Evolutionary conservation across 2,329 filamentous ascomycete genomes (phyloP).

Genomic region (Mollisia scopiformis): DNA sequence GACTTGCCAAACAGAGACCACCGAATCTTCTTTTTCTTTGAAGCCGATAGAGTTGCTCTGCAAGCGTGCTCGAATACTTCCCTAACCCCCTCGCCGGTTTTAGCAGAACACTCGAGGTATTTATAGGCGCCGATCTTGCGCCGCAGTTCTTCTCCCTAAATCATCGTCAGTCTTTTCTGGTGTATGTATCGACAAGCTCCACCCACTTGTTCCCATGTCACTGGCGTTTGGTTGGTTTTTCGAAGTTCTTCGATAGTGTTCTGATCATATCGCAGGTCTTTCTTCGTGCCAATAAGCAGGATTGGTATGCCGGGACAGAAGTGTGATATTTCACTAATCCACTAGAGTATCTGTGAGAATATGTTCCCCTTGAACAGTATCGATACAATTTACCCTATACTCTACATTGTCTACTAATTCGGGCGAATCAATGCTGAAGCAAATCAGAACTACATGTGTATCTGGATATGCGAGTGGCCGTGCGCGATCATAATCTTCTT

Average conservation of each 20-base stretch:
- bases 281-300: conserved; percentile 98
- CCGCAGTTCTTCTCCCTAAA: conserved; percentile 87
- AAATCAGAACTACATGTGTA: conserved; percentile 98
- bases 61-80: conserved; percentile 99
- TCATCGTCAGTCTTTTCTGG: neutral
- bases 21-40: conserved; percentile 60
- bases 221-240: conserved; percentile 99
- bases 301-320: conserved; percentile 98
- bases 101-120: conserved; percentile 99
- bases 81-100: conserved; percentile 96
- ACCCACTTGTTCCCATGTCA: conserved; percentile 89
- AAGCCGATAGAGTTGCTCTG: conserved; percentile 85
- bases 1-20: too few relatives aligned
- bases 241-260: conserved; percentile 98
- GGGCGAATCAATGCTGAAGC: conserved; percentile 96
- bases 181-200: neutral
- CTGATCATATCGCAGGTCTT: conserved; percentile 94
- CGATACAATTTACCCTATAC: too few relatives aligned
- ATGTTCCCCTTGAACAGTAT: too few relatives aligned
- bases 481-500: conserved; percentile 99
- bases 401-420: conserved; percentile 99
- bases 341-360: conserved; percentile 58
- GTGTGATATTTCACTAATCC: conserved; percentile 98
- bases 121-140: conserved; percentile 94
- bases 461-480: conserved; percentile 98